Conservation (phyloP, 2,329 filamentous ascomycete species). For the Neophaeococcomyces aloes region DNA sequence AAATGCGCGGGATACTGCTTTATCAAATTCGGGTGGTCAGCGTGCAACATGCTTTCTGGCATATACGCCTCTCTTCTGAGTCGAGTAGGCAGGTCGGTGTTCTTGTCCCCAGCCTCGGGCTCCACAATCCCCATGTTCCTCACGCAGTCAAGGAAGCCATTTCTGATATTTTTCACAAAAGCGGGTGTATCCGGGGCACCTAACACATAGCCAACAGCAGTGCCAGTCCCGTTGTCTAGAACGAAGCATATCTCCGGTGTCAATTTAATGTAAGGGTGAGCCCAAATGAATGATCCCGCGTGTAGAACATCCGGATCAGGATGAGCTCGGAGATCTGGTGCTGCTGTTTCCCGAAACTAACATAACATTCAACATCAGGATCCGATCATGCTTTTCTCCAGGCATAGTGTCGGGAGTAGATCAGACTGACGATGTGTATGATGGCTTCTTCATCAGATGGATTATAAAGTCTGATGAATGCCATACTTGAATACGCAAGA, state of each 20-base stretch:
- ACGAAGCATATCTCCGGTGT: slow-evolving; percentile 15
- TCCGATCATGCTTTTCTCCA: background rate
- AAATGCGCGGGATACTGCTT: slow-evolving; percentile 17
- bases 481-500: too few relatives aligned
- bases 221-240: slow-evolving; percentile 17
- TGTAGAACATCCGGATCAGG: slow-evolving; percentile 12
- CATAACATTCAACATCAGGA: too few relatives aligned
- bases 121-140: slow-evolving; percentile 10
- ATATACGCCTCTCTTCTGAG: slow-evolving; percentile 15
- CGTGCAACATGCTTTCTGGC: slow-evolving; percentile 14
- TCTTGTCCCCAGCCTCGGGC: slow-evolving; percentile 10
- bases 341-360: slow-evolving; percentile 18
- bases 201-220: slow-evolving; percentile 18
- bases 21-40: slow-evolving; percentile 14
- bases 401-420: background rate
- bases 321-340: slow-evolving; percentile 11
- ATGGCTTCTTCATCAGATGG: slow-evolving; percentile 15
- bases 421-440: slow-evolving; percentile 16
- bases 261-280: slow-evolving; percentile 16
- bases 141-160: slow-evolving; percentile 12
- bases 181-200: slow-evolving; percentile 13
- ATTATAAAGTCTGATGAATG: slow-evolving; percentile 15
- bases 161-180: slow-evolving; percentile 13
- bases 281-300: slow-evolving; percentile 18
- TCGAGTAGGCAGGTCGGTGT: slow-evolving; percentile 12